phyloP scores from a whole-genome alignment of 345 rosid species.

The Abelmoschus esculentus region DNA sequence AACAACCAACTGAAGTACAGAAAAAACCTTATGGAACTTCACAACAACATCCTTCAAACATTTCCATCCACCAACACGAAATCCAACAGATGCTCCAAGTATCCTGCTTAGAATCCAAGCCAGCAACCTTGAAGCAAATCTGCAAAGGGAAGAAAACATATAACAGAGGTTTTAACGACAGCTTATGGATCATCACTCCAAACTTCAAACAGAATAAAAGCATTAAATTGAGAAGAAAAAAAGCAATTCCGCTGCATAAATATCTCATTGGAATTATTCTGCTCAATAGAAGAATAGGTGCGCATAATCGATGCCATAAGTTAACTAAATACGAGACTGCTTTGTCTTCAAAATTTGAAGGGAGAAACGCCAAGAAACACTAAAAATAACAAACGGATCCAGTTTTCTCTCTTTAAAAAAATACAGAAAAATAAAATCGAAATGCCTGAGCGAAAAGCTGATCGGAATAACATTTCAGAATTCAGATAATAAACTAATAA shows the following conservation, averaged over 20 bases:
- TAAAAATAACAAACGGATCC: not conserved
- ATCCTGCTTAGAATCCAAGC: slow-evolving; percentile 79
- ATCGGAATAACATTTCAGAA: not conserved
- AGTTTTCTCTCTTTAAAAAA: not conserved
- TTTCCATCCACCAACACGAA: slow-evolving; percentile 93
- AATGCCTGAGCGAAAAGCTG: not conserved
- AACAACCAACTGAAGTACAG: not conserved
- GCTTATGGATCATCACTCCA: not conserved
- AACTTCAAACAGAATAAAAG: not conserved
- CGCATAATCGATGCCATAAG: not conserved
- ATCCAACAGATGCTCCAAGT: slow-evolving; percentile 66
- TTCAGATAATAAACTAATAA: not conserved
- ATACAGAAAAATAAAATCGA: not conserved
- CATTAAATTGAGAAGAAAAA: not conserved
- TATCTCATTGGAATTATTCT: not conserved
- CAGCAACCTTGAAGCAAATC: slow-evolving; percentile 64
- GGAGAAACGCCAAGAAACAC: not conserved
- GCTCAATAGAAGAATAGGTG: not conserved
- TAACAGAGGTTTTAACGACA: not conserved
- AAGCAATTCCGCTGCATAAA: not conserved
- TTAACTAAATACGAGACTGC: not conserved
- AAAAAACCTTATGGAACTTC: slow-evolving; percentile 73
- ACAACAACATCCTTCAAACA: slow-evolving; percentile 72
- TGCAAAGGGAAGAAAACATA: slow-evolving; percentile 20
- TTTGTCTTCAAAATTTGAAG: not conserved